phyloP scores from a whole-genome alignment of 2,329 filamentous ascomycete species.

The Colletotrichum magnum region DNA sequence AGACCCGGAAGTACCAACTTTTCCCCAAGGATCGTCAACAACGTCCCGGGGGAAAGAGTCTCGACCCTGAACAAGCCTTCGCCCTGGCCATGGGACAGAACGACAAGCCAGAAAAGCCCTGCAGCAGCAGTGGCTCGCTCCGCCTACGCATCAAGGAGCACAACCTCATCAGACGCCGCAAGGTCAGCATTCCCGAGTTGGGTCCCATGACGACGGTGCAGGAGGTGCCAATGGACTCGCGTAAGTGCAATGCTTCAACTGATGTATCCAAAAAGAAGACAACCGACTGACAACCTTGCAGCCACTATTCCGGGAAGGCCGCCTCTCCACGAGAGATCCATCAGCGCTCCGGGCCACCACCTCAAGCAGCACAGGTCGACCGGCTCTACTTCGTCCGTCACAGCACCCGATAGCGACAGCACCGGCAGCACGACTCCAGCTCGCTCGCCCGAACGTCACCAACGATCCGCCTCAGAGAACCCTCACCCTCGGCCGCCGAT shows the following conservation, averaged over 20 bases:
- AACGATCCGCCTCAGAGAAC: conserved; percentile 39
- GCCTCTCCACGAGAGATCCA: conserved; percentile 74
- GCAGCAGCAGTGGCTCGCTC: conserved; percentile 56
- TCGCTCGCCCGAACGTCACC: conserved; percentile 35
- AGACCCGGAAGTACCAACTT: conserved; percentile 71
- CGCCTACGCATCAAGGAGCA: conserved; percentile 71
- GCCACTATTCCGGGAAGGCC: conserved; percentile 78
- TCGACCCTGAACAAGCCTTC: conserved; percentile 66
- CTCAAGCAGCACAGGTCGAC: conserved; percentile 61
- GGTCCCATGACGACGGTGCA: conserved; percentile 79
- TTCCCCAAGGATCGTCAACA: conserved; percentile 69
- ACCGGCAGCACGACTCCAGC: conserved; percentile 5
- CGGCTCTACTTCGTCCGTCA: conserved; percentile 52
- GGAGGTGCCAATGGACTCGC: conserved; percentile 78
- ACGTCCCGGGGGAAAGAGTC: conserved; percentile 58
- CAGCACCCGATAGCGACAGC: conserved; percentile 40
- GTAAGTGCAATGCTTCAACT: conserved; percentile 60
- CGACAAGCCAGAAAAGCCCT: conserved; percentile 58
- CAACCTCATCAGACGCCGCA: conserved; percentile 70
- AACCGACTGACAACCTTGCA: conserved; percentile 47
- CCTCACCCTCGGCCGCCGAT: conserved; percentile 49
- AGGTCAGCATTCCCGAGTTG: conserved; percentile 75
- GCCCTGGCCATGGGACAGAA: conserved; percentile 58
- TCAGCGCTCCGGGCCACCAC: conserved; percentile 70
- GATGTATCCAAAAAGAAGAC: neutral